These are phyloP conservation scores for Lecanoromycetidae sp. DNA, from an alignment of 2,329 filamentous ascomycete species.

Conservation along the genomic window DNA sequence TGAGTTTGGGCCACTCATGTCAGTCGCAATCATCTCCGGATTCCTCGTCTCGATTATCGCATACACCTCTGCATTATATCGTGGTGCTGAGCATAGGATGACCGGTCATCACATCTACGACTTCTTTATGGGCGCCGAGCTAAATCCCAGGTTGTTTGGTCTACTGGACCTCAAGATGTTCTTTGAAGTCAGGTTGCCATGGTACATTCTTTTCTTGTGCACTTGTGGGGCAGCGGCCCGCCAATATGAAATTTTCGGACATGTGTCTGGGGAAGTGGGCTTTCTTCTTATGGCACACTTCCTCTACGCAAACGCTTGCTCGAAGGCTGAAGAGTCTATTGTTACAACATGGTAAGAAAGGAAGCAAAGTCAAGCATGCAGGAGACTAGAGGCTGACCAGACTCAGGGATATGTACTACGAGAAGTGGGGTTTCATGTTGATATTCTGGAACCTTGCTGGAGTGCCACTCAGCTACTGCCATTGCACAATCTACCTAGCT, in stretches of 20 bases:
- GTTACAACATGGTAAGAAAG: slow-evolving; percentile 60
- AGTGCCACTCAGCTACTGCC: slow-evolving; percentile 82
- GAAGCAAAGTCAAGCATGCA: not conserved
- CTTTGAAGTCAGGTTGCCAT: slow-evolving; percentile 82
- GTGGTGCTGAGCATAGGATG: slow-evolving; percentile 85
- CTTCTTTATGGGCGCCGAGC: slow-evolving; percentile 82
- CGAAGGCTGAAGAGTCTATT: slow-evolving; percentile 85
- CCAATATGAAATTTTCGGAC: slow-evolving; percentile 76
- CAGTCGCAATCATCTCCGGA: slow-evolving; percentile 82
- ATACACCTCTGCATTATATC: slow-evolving; percentile 70
- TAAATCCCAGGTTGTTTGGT: slow-evolving; percentile 75
- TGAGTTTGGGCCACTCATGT: slow-evolving; percentile 86
- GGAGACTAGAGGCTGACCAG: not conserved
- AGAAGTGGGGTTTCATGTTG: slow-evolving; percentile 96
- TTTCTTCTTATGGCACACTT: slow-evolving; percentile 85
- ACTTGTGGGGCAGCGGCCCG: slow-evolving; percentile 64
- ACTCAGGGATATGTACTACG: slow-evolving; percentile 81
- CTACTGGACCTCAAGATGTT: slow-evolving; percentile 92
- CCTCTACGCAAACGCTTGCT: slow-evolving; percentile 82
- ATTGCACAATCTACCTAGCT: slow-evolving; percentile 81
- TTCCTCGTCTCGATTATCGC: slow-evolving; percentile 72
- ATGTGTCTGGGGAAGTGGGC: slow-evolving; percentile 70
- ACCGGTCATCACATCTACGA: slow-evolving; percentile 71
- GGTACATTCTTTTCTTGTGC: slow-evolving; percentile 78
- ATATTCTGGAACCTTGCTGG: slow-evolving; percentile 96